Conservation (phyloP, 345 rosid genomes). For the Litchi chinensis region DNA sequence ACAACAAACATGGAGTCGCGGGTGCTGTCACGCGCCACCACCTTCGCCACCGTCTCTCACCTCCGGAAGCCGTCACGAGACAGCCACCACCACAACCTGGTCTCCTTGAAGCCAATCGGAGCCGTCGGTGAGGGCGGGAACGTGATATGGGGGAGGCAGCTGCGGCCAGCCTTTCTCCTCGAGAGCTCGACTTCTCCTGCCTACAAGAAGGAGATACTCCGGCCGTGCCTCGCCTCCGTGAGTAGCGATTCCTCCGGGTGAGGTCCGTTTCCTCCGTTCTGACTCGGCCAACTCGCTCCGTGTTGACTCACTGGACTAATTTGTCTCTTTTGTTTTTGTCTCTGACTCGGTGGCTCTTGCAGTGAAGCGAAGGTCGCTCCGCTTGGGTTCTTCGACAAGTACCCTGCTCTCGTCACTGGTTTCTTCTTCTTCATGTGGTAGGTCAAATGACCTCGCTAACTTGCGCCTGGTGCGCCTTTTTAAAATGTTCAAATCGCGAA, state of each 20-base stretch:
- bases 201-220: conserved; percentile 45
- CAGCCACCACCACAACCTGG: conserved; percentile 25
- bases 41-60: conserved; percentile 44
- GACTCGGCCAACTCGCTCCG: conserved; percentile 26
- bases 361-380: conserved; percentile 61
- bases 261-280: conserved; percentile 79
- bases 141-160: conserved; percentile 82
- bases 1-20: conserved; percentile 70
- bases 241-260: conserved; percentile 97
- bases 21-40: conserved; percentile 68
- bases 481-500: not conserved
- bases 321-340: not conserved
- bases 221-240: conserved; percentile 60
- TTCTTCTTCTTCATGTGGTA: conserved; percentile 99
- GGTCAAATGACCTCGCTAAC: conserved; percentile 14
- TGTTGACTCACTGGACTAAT: conserved; percentile 10
- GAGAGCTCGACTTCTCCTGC: conserved; percentile 36
- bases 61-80: conserved; percentile 38
- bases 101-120: conserved; percentile 50
- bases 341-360: conserved; percentile 35
- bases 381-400: conserved; percentile 65
- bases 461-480: not conserved
- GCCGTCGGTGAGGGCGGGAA: conserved; percentile 72
- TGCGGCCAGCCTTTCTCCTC: conserved; percentile 67
- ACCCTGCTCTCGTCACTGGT: conserved; percentile 84